These are phyloP conservation scores for Fusarium hostae DNA, from an alignment of 2,329 filamentous ascomycete genomes.

Conservation along the genomic window DNA sequence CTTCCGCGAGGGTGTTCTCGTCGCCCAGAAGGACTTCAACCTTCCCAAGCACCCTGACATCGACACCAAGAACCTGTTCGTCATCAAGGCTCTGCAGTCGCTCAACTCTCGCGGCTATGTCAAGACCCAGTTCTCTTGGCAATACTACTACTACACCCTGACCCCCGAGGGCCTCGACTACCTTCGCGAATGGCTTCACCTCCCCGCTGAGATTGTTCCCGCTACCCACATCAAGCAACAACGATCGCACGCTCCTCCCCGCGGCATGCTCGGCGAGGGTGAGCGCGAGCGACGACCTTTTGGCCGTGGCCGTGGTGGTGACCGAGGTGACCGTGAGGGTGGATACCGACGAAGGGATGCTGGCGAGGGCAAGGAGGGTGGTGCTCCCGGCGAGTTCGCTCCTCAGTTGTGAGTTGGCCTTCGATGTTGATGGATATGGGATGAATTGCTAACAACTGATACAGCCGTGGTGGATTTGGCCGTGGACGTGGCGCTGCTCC, in stretches of 20 bases:
- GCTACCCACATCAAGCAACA: conserved; percentile 99
- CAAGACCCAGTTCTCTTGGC: conserved; percentile 99
- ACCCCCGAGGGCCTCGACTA: conserved; percentile 99
- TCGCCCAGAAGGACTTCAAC: conserved; percentile 99
- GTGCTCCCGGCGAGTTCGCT: conserved; percentile 90
- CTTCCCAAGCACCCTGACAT: conserved; percentile 97
- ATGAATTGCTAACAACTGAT: conserved; percentile 49
- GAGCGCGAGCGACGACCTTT: conserved; percentile 85
- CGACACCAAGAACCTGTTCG: conserved; percentile 99
- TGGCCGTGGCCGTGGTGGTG: conserved; percentile 80
- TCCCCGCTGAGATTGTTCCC: conserved; percentile 98
- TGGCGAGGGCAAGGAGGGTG: conserved; percentile 89
- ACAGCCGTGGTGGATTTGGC: conserved; percentile 85
- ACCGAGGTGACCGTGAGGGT: conserved; percentile 85
- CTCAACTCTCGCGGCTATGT: conserved; percentile 97
- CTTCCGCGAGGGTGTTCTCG: conserved; percentile 92
- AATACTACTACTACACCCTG: conserved; percentile 99
- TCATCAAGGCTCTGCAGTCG: conserved; percentile 99
- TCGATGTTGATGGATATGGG: neutral
- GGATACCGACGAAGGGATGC: conserved; percentile 92
- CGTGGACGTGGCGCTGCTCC: conserved; percentile 85
- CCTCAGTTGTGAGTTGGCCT: conserved; percentile 79
- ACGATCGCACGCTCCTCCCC: conserved; percentile 96
- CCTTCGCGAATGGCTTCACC: conserved; percentile 99
- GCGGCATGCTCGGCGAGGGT: conserved; percentile 95